Base-by-base conservation (phyloP, 140 eudicot species). In the Stevia rebaudiana region DNA sequence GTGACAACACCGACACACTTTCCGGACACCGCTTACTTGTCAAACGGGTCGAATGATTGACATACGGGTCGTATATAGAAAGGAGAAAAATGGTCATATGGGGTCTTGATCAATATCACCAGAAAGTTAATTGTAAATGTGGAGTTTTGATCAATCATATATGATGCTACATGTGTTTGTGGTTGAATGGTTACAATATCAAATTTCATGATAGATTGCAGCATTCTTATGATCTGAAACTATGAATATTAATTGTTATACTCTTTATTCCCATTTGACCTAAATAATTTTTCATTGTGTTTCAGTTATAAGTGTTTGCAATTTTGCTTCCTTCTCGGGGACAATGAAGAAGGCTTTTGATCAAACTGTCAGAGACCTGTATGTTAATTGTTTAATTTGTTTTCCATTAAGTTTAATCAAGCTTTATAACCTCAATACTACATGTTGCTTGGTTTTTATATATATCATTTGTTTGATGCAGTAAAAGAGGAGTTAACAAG, bases 351-450 rank as follows among this genome's bases (percentile, higher is more conserved):
- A 89, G 92, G 97, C 85, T 16, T 74, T 89, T 57, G 97, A 73
- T 86, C 97, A 89, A 81, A 89, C 97, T 74, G 92, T 89, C 64
- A 80, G 97, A 60, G 97, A 89, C 71, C 41, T 89, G 97, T 89
- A 79, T 33, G 97, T 79, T 47, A n/a, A n/a, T n/a, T n/a, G n/a
- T n/a, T n/a, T 31, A 31, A 31, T 58, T 67, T 49, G 21, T 48
- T 58, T 18, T 19, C 6, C 3, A 11, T 30, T 21, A 37, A 7
- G 48, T 61, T 62, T 69, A 69, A 25, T 43, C 36, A 21, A 53
- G 8, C 12, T 54, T 23, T 69, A 53, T 35, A 24, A 56, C 24
- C 44, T 76, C 4, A 4, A 1, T 28, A 28, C 33, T 1, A 28
- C 33, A 28, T 28, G 33, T 28, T 63, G 68, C 17, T 53, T 64